Base-by-base conservation (phyloP, 805 yeast species). In the Nakazawaea ishiwadae region DNA sequence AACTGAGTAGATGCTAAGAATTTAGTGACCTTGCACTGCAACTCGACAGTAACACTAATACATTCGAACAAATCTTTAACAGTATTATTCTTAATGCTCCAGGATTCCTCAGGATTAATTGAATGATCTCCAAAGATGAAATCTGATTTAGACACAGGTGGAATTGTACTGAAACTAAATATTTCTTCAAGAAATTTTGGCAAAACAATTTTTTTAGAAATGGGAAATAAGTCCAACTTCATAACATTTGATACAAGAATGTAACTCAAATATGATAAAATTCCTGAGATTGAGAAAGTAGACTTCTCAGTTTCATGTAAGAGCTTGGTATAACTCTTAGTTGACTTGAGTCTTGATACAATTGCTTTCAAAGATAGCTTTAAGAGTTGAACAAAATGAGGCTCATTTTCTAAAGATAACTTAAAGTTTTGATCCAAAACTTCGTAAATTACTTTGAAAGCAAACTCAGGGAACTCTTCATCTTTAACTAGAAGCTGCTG, bases 241-340 rank as follows among this genome's bases (percentile, higher is more conserved):
- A 55, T 40, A n/a, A 43, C 37, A 51, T 44, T 57, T 59, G 7
- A 52, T 33, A 8, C 48, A 48, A 43, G 56, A 62, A 30, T 59
- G 35, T 17, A 60, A 53, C 11, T 68, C 68, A 49, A 68, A 63
- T 0, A 61, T 39, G 4, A 57, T 43, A 18, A 69, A 50, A 3
- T 70, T 42, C 42, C 64, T 50, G 18, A 68, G 70, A 49, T 65
- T 31, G 42, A 58, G 59, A 37, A 46, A 47, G 39, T 40, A 7
- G 39, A 40, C 15, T 30, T 34, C 18, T 29, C 20, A 24, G 58
- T 35, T 23, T 51, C 32, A 14, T 48, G 34, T 29, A 53, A 50
- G 4, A 58, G 31, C 4, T 44, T 30, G 31, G 57, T 18, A 27
- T 55, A 53, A 16, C 48, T 46, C 8, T 51, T 17, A 26, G 14